Evolutionary conservation across 2,329 filamentous ascomycete genomes (phyloP).

Genomic region (Westerdykella ornata): DNA sequence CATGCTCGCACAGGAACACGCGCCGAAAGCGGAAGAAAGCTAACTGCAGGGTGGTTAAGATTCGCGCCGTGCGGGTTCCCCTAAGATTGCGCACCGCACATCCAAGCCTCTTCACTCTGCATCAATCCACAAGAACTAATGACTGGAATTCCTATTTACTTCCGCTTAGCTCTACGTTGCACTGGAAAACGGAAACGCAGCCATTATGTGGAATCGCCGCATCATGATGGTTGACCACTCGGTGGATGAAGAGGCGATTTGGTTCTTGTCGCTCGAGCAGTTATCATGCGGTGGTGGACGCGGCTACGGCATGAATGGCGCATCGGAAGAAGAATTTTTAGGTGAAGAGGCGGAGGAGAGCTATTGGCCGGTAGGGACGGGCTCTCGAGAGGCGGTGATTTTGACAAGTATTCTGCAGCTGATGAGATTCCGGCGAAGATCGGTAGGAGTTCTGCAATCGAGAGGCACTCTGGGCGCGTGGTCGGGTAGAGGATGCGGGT

Average conservation of each 20-base stretch:
- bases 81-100: no score
- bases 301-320: conserved; percentile 33
- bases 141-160: no score
- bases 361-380: conserved; percentile 40
- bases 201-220: conserved; percentile 38
- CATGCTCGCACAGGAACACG: no score
- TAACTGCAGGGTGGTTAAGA: no score
- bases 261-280: conserved; percentile 43
- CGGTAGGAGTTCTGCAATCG: conserved; percentile 43
- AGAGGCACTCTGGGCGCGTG: no score
- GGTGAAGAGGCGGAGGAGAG: conserved; percentile 38
- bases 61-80: no score
- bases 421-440: conserved; percentile 50
- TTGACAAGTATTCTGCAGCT: conserved; percentile 50
- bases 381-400: conserved; percentile 51
- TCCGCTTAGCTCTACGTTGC: no score
- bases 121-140: no score
- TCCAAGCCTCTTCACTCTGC: no score
- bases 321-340: conserved; percentile 38
- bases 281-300: conserved; percentile 42
- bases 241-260: conserved; percentile 43
- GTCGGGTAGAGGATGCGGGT: no score
- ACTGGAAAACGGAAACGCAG: conserved; percentile 32
- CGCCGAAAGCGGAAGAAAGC: no score
- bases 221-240: conserved; percentile 35